Evolutionary conservation across 192 early-diverging fungal genomes (phyloP), one percentile per base, ranked within the genome.

Genomic region (Mortierella hygrophila): DNA sequence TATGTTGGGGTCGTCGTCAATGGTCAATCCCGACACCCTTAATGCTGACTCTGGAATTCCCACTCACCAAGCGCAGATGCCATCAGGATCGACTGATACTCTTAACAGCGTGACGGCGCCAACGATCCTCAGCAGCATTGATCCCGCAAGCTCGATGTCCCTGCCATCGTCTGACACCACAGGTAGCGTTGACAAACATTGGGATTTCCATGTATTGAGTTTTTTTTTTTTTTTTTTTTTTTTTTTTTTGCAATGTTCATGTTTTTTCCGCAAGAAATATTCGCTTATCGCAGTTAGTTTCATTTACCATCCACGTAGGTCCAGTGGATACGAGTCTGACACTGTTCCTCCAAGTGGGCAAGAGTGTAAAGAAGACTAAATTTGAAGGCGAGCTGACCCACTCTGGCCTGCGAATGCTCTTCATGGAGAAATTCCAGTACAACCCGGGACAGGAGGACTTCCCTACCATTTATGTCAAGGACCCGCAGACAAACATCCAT

Each of bases 351-450:
- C 91, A 94, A 88, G 80, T 95, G 6, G 91, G 87, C 0, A 93
- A 94, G 57, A 89, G 92, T 16, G 87, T 88, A 1, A 94, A 94
- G 65, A 90, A 91, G 68, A 89, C 89, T 1, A 60, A 35, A 7
- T 89, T 93, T 37, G 72, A 80, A 32, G 93, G 91, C 23, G 88
- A 90, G 15, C 82, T 91, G 44, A 92, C 89, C 29, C 82, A 91
- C 20, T 88, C 93, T 9, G 88, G 89, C 0, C 79, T 95, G 29
- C 87, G 89, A 70, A 93, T 94, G 85, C 70, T 95, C 49, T 95
- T 95, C 78, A 93, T 94, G 57, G 94, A 95, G 65, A 92, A 93
- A 73, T 95, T 93, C 68, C 86, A 82, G 52, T 91, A 89, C 74
- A 90, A 89, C 57, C 81, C 93, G n/a, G 91, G 89, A 3, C 90